phyloP scores from a whole-genome alignment of 805 yeast species.

The Teunomyces kruisii region DNA sequence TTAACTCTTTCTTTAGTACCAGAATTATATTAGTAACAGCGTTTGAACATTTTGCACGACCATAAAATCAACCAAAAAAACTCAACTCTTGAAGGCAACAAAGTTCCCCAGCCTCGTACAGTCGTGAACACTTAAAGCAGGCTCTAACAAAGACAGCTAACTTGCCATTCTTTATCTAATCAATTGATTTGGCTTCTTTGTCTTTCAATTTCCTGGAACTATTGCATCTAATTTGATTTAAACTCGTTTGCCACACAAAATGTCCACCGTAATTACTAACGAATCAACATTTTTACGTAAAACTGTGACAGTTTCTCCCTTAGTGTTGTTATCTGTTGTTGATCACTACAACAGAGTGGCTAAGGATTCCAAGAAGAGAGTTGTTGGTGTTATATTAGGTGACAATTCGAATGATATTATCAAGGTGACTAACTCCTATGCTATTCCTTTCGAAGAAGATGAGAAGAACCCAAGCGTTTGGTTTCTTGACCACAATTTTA shows the following conservation, averaged over 20 bases:
- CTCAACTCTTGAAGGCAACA: slow-evolving; percentile 1
- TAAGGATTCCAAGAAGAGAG: slow-evolving; percentile 69
- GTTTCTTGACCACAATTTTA: slow-evolving; percentile 95
- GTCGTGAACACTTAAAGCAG: neutral
- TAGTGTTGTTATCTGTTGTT: slow-evolving; percentile 88
- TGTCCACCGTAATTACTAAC: slow-evolving; percentile 26
- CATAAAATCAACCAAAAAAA: neutral
- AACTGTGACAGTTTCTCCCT: slow-evolving; percentile 89
- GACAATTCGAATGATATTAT: slow-evolving; percentile 60
- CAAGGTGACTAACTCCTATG: slow-evolving; percentile 88
- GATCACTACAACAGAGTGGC: slow-evolving; percentile 93
- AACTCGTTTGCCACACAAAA: slow-evolving; percentile 8
- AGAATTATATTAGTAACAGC: neutral
- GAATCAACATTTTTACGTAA: slow-evolving; percentile 44
- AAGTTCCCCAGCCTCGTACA: neutral
- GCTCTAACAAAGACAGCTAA: neutral
- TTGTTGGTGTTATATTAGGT: slow-evolving; percentile 92
- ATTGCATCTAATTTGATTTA: neutral
- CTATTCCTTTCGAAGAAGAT: slow-evolving; percentile 97
- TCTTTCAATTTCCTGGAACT: neutral
- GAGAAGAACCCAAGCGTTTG: slow-evolving; percentile 88
- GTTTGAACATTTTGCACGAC: slow-evolving; percentile 1
- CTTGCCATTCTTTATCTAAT: neutral
- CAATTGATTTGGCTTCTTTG: neutral
- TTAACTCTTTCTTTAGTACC: neutral